A percentile compares a stretch with the other conserved stretches of the same genome.
These are phyloP conservation scores for Melanopsichium pennsylvanicum DNA, from an alignment of 1,284 basidiomycete genomes.

Conservation along the genomic window DNA sequence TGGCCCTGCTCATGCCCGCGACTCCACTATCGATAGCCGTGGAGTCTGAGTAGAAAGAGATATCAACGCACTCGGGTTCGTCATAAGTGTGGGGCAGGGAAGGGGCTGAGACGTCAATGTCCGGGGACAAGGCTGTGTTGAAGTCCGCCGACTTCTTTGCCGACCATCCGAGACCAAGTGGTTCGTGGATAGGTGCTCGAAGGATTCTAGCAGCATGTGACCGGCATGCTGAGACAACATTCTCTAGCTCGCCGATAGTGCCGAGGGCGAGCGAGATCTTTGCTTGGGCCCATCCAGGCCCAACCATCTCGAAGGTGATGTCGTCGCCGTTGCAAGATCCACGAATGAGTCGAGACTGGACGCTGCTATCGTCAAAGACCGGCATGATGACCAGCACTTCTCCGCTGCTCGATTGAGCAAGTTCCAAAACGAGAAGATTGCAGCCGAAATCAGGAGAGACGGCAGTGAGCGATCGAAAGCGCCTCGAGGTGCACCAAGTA, in stretches of 20 bases:
- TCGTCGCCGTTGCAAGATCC: not conserved
- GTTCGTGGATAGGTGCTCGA: conserved; percentile 18
- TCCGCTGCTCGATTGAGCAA: conserved; percentile 4
- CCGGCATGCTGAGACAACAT: conserved; percentile 23
- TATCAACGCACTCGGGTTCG: conserved; percentile 11
- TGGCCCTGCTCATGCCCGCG: conserved; percentile 1
- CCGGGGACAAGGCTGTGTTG: conserved; percentile 4
- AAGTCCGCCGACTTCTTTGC: conserved; percentile 16
- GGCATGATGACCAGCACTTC: conserved; percentile 27
- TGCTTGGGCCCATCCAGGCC: not conserved
- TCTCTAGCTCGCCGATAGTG: conserved; percentile 1
- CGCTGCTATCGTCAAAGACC: conserved; percentile 6
- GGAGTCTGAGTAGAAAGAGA: conserved; percentile 31
- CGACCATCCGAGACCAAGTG: conserved; percentile 30
- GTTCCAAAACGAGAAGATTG: conserved; percentile 23
- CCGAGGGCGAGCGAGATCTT: conserved; percentile 25
- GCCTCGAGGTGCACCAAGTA: conserved; percentile 42
- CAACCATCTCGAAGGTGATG: conserved; percentile 8
- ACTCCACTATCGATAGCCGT: conserved; percentile 17
- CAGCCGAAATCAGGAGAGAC: conserved; percentile 23
- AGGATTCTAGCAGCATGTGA: conserved; percentile 15
- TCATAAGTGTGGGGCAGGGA: conserved; percentile 3
- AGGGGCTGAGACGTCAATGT: conserved; percentile 3
- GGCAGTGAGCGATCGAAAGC: conserved; percentile 15
- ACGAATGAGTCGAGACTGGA: conserved; percentile 11